Base-by-base conservation (phyloP, 768 basidiomycete species). In the Pleurotus giganteus region DNA sequence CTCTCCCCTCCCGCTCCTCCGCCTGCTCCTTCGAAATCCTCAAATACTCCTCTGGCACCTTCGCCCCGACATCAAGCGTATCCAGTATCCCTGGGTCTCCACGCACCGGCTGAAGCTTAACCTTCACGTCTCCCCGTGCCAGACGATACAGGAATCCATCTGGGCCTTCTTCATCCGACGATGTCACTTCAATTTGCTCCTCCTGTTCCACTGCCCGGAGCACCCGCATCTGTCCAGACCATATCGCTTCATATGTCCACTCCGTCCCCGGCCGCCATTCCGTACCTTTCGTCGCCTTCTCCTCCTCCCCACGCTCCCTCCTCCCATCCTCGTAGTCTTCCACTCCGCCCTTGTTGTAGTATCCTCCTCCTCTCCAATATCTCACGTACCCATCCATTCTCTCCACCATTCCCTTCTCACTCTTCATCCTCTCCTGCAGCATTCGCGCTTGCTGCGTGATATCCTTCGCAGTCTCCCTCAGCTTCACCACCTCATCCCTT, bases 191-290 rank as follows among this genome's bases (percentile, higher is more conserved):
- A 28, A 45, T 5, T 43, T 47, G 44, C 2, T 47, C 31, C 21
- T 32, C 28, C 9, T 28, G 26, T 19, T 36, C n/a, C 8, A 45
- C 6, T 34, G 44, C 32, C 17, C 54, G 34, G 17, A 47, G 29
- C 19, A 55, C 54, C 17, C 46, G 43, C 54, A 55, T 55, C 37
- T 26, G 11, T 17, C 37, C 54, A 8, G 15, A 29, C 54, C 54
- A 56, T 13, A 56, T 24, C 23, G 49, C 54, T 9, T 41, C 21
- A 9, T 56, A 46, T 9, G n/a, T 24, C 54, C 46, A 56, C 2
- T 21, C 21, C 9, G n/a, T 26, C n/a, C 6, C 17, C 6, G 49
- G 49, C 24, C 49, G 0, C 49, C 49, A 51, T 37, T 51, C 49
- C 34, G 17, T 8, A 4, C 43, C 13, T 15, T 23, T 26, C n/a